A percentile compares a stretch with the other conserved stretches of the same genome.
Conservation (phyloP, 208 protist species). For the Naegleria fowleri region DNA sequence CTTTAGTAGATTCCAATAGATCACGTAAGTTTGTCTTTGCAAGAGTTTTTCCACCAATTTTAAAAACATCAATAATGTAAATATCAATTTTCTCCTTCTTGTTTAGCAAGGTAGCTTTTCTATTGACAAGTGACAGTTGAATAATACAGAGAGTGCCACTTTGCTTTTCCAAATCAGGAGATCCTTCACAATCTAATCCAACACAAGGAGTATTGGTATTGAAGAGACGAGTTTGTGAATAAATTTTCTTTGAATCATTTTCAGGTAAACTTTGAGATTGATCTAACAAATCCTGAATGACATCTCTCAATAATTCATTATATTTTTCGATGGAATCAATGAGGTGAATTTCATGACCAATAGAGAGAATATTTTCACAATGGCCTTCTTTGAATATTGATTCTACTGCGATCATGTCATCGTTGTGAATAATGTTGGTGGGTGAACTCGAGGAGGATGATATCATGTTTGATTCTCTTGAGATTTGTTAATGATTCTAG, state of each 20-base stretch:
- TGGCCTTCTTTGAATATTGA: too few relatives aligned
- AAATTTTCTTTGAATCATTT: neutral
- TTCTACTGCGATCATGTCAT: too few relatives aligned
- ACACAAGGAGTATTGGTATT: neutral
- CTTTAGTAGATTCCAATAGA: neutral
- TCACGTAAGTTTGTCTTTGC: neutral
- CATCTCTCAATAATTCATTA: neutral
- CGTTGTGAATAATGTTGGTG: too few relatives aligned
- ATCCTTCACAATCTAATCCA: neutral
- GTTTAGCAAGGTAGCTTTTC: neutral
- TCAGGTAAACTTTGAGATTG: neutral
- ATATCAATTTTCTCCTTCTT: neutral
- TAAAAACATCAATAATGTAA: constrained; percentile 8
- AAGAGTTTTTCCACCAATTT: neutral
- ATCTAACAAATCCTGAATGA: neutral
- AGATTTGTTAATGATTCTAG: too few relatives aligned
- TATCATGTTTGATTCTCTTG: too few relatives aligned
- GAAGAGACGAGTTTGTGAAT: neutral
- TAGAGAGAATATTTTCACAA: neutral
- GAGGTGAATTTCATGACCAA: neutral
- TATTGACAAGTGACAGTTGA: neutral
- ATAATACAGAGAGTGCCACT: neutral
- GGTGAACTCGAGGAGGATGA: too few relatives aligned
- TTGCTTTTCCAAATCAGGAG: neutral
- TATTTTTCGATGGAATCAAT: neutral